Evolutionary conservation across 1,284 basidiomycete species (phyloP), one percentile per base, ranked within the genome.

Genomic region (Rhodotorula mucilaginosa): DNA sequence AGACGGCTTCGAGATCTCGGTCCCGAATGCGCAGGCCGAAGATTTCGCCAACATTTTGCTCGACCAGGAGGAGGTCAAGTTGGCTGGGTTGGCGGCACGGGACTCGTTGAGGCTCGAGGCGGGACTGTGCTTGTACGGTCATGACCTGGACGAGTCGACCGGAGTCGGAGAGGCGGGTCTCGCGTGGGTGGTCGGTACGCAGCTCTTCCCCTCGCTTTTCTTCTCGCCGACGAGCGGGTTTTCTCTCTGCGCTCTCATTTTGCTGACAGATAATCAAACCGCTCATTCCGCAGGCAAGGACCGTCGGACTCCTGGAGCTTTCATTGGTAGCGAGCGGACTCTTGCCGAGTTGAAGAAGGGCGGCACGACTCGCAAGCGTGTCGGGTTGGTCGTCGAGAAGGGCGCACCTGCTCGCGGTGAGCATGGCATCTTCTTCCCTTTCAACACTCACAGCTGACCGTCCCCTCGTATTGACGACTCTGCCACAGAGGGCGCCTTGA

Each of bases 111-210:
- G 96, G 49, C 85, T 99, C 52, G 96, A 99, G 82, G 96, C 96
- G 0, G 96, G 96, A n/a, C 90, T 99, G 89, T 99, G 96, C 81
- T 84, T 99, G 58, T 97, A 98, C 80, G 96, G 96, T 0, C 89
- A 94, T 79, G 96, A 99, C 79, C 83, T 97, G 26, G 90, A 97
- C 80, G 93, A 97, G 81, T 86, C 84, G 57, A 91, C 91, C 7
- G 88, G 88, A 0, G 87, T 98, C 23, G 96, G 81, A 61, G 77
- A 97, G 82, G 97, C 92, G 6, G 94, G 89, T 10, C 83, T 99
- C 63, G 87, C 87, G 0, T 98, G 96, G 96, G 87, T 97, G 39
- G 92, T 99, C 62, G 90, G 93, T 90, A 73, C 74, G 86, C 34
- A 34, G 34, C 80, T 26, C 5, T 0, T 26, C 58, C 34, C 3